Evolutionary conservation across 2,329 filamentous ascomycete species (phyloP).

Genomic region (Pseudogymnoascus sp.): DNA sequence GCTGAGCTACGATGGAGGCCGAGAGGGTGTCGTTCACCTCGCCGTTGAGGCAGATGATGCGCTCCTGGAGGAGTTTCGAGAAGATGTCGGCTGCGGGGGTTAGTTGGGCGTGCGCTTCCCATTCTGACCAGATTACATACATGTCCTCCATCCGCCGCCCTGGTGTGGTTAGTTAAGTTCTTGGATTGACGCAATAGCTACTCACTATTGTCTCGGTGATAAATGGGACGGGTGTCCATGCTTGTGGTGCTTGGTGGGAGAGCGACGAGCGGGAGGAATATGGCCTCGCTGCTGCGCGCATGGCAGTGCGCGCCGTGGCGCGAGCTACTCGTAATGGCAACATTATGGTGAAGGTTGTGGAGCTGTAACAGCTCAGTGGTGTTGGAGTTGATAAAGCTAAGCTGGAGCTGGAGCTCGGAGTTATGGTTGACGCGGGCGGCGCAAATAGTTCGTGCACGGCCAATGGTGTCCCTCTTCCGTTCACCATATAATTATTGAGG

Average conservation of each 20-base stretch:
- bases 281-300: conserved; percentile 16
- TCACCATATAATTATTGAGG: neutral
- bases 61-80: conserved; percentile 76
- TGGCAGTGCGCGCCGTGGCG: conserved; percentile 18
- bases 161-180: conserved; percentile 31
- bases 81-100: conserved; percentile 63
- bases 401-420: neutral
- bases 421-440: neutral
- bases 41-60: conserved; percentile 89
- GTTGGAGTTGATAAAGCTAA: neutral
- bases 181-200: conserved; percentile 28
- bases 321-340: conserved; percentile 21
- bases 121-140: conserved; percentile 39
- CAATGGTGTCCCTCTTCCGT: neutral
- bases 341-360: conserved; percentile 16
- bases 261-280: conserved; percentile 19
- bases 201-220: conserved; percentile 47
- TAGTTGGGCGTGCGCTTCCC: conserved; percentile 22
- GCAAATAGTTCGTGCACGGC: neutral
- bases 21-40: conserved; percentile 83
- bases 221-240: conserved; percentile 40
- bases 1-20: conserved; percentile 89
- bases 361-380: neutral
- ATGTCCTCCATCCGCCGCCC: conserved; percentile 70
- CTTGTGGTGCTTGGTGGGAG: conserved; percentile 22